A percentile compares a stretch with the other conserved stretches of the same genome.
These are phyloP conservation scores for Dichomitus squalens DNA, from an alignment of 1,284 basidiomycete species.

Conservation along the genomic window DNA sequence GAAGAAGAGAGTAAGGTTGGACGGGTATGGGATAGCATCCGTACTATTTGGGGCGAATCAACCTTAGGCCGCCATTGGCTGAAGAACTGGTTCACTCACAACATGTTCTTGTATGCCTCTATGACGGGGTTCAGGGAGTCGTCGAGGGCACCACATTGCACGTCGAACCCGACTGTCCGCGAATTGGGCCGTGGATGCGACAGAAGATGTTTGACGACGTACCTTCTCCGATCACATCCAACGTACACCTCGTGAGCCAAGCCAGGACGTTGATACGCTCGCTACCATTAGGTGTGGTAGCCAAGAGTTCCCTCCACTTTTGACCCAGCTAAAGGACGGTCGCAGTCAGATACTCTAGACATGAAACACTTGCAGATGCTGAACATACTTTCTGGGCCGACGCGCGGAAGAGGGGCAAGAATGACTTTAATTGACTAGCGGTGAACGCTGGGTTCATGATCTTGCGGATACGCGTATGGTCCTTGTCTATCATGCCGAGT, in stretches of 20 bases:
- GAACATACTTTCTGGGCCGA: constrained; percentile 43
- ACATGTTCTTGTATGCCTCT: constrained; percentile 35
- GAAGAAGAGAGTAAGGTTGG: constrained; percentile 25
- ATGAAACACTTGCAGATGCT: constrained; percentile 23
- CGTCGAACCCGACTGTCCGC: constrained; percentile 31
- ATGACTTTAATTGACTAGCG: constrained; percentile 45
- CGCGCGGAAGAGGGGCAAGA: constrained; percentile 49
- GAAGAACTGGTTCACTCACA: constrained; percentile 26
- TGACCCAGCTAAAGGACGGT: constrained; percentile 15
- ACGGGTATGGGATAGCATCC: constrained; percentile 27
- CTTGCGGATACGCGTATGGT: constrained; percentile 43
- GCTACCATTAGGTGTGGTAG: background rate
- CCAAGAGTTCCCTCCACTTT: constrained; percentile 27
- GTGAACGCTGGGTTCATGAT: constrained; percentile 47
- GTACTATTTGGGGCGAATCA: constrained; percentile 3
- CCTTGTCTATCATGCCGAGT: constrained; percentile 32
- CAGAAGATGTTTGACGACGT: too few species aligned
- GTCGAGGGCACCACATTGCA: constrained; percentile 27
- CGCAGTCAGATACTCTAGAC: constrained; percentile 7
- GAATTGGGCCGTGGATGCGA: too few species aligned
- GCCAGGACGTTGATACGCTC: constrained; percentile 37
- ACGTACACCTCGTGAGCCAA: constrained; percentile 45
- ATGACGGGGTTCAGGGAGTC: constrained; percentile 31
- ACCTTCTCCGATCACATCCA: constrained; percentile 51
- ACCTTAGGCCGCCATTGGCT: background rate